Evolutionary conservation across 768 basidiomycete genomes (phyloP).

Genomic region (Imleria badia): DNA sequence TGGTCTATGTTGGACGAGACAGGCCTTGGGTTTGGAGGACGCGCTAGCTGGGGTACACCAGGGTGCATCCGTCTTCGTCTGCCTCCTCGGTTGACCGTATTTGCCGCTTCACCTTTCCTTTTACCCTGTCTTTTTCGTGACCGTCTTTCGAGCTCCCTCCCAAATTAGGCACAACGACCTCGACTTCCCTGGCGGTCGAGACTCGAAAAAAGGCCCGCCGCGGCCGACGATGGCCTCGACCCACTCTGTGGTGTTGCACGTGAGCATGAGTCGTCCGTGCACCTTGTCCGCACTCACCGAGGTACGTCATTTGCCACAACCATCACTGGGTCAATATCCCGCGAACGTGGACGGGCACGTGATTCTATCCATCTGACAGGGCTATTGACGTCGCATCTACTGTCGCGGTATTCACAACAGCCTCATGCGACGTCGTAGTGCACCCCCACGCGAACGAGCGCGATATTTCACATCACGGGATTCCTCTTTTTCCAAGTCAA

Average conservation of each 20-base stretch:
- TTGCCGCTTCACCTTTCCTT: neutral
- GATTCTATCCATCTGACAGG: too few relatives aligned
- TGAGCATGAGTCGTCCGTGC: neutral
- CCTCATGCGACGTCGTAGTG: too few relatives aligned
- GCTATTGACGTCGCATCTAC: too few relatives aligned
- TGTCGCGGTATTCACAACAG: too few relatives aligned
- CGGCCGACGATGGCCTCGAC: constrained; percentile 2
- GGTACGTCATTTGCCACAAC: neutral
- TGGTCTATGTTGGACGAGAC: neutral
- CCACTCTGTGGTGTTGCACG: neutral
- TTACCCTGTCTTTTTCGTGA: neutral
- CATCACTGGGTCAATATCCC: too few relatives aligned
- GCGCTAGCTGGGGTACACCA: neutral
- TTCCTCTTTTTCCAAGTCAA: constrained; percentile 23
- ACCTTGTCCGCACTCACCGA: neutral
- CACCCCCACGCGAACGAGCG: neutral
- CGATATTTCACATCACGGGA: constrained; percentile 15
- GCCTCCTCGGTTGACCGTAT: neutral
- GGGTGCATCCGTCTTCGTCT: neutral
- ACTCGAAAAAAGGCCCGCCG: neutral
- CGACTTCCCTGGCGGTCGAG: neutral
- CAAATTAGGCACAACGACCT: neutral
- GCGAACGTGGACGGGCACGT: too few relatives aligned
- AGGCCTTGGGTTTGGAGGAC: neutral
- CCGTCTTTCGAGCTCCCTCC: neutral